Percentiles rank a stretch among this genome's conserved stretches.
phyloP scores from a whole-genome alignment of 257 asterid genomes.

The Solanum virginianum region DNA sequence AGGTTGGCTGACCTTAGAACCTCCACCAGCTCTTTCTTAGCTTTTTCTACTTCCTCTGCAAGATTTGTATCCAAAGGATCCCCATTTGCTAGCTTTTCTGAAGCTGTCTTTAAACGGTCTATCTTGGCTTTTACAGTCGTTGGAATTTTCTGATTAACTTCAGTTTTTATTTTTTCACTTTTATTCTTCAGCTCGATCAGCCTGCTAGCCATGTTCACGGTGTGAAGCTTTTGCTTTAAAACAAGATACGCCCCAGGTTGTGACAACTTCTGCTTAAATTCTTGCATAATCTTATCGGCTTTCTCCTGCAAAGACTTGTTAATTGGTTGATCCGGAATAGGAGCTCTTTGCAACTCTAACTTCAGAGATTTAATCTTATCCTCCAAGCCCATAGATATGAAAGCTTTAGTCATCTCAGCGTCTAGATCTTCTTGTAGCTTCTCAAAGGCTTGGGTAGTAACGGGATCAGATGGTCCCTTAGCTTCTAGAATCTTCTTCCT shows the following conservation, averaged over 20 bases:
- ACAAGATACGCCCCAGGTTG: conserved; percentile 37
- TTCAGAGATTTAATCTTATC: conserved; percentile 38
- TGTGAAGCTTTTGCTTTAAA: conserved; percentile 42
- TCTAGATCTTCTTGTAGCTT: conserved; percentile 47
- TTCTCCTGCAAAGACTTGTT: conserved; percentile 20
- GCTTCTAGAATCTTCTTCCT: conserved; percentile 44
- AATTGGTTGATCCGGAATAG: conserved; percentile 19
- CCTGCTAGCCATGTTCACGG: conserved; percentile 13
- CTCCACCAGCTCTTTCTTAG: conserved; percentile 21
- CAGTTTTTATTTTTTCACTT: conserved; percentile 29
- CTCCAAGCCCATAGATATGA: conserved; percentile 46
- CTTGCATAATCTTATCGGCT: conserved; percentile 23
- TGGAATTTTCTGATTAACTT: conserved; percentile 30
- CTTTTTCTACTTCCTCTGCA: conserved; percentile 10
- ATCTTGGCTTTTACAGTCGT: conserved; percentile 19
- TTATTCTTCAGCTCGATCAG: conserved; percentile 25
- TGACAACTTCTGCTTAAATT: conserved; percentile 48
- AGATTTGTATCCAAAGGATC: conserved; percentile 18
- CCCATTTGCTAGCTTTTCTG: conserved; percentile 15
- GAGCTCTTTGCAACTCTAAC: conserved; percentile 29
- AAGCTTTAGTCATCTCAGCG: conserved; percentile 48
- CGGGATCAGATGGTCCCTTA: conserved; percentile 23
- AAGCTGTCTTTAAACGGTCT: conserved; percentile 17
- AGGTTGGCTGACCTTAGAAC: conserved; percentile 48
- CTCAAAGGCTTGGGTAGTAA: conserved; percentile 27